Base-by-base conservation (phyloP, 1,284 basidiomycete genomes). In the Puccinia triticina region DNA sequence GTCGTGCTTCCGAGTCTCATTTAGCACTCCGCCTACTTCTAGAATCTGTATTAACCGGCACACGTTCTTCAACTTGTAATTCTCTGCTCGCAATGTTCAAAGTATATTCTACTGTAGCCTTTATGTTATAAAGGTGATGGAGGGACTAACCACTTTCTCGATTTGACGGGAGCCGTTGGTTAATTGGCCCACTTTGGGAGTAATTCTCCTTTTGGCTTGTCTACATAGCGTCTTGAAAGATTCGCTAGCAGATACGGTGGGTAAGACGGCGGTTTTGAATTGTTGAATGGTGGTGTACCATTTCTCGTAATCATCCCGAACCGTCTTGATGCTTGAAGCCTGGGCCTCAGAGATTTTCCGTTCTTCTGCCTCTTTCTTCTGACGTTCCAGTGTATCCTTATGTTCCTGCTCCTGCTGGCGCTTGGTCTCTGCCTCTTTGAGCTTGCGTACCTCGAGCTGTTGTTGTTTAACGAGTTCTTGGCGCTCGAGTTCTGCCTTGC, bases 151-250 rank as follows among this genome's bases (percentile, higher is more conserved):
- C 83, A 96, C 92, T 26, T 91, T 90, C 40, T 89, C 84, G 71
- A 96, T 93, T n/a, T 91, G 89, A 57, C 89, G 86, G 1, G 88
- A 85, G 67, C 95, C 93, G 85, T 94, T 94, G 16, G 94, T 95
- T 50, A 98, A 89, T 87, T 98, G 96, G 0, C 96, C 95, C 55
- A 98, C 91, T 86, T 94, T 94, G 43, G 94, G 93, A 1, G 92
- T 95, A 81, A 99, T 95, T 85, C 92, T 90, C 72, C 96, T 91
- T 83, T 96, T 93, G 50, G 91, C 90, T 71, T 86, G 86, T 83
- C 88, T 89, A 85, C 89, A 88, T n/a, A 86, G 86, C 84, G 88
- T 89, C 43, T 87, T 87, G 83, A 87, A 86, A 11, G 88, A 88
- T 78, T 90, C 88, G 86, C 93, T 89, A 2, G 87, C 88, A 86